Evolutionary conservation across 305 asterid genomes (phyloP), one percentile per base, ranked within the genome.

Genomic region (Plantago coronopus): DNA sequence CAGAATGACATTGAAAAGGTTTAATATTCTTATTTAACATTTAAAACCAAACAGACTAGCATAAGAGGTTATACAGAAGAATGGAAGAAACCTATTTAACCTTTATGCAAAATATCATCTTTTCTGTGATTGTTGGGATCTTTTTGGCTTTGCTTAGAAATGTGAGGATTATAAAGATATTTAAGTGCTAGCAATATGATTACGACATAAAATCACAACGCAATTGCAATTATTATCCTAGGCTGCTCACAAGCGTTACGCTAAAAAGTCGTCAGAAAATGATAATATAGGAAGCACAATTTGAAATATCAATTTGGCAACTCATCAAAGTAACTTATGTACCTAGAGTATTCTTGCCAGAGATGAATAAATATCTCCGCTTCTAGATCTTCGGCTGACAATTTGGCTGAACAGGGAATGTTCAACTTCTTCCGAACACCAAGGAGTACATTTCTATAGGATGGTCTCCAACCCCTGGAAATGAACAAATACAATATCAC

Each of bases 381-480:
- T 73, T 93, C 99, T 54, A 93, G 81, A 74, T 79, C 96, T 83
- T 83, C 95, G 6, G 90, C 74, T 15, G 94, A 74, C 72, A 94
- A 69, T 73, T 89, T 89, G 66, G 90, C 66, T 29, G 97, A 94
- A 75, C 99, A 94, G 50, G 75, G 91, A 68, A 94, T 61, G 23
- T 76, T 83, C 57, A 89, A 69, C 60, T 76, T 83, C 69, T 84
- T 86, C 76, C 93, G 78, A 59, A 94, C 81, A 74, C 75, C 94
- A 75, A 89, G 96, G 76, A 94, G 70, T 64, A 85, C 93, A 40
- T 75, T 80, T 77, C 93, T 78, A 67, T 94, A 94, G 15, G 99
- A 80, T 65, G 97, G 99, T 64, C 99, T 81, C 95, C 86, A 79
- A 71, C 97, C 95, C 93, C 99, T 93, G 71, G 60, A 54, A 68